A percentile compares a stretch with the other conserved stretches of the same genome.
Conservation (phyloP, 1,284 basidiomycete genomes). For the Apiotrichum gracile region DNA sequence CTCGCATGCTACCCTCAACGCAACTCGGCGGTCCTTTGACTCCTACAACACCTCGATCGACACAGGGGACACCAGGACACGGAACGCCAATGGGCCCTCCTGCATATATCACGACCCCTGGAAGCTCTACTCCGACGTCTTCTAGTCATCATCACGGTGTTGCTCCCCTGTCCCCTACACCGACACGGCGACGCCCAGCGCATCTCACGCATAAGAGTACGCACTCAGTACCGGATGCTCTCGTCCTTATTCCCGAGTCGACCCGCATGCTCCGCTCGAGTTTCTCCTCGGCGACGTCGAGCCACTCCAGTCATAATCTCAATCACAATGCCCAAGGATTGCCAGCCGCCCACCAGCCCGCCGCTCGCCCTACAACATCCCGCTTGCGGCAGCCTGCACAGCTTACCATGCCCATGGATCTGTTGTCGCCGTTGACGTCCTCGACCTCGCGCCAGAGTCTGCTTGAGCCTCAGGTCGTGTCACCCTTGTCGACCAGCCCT, state of each 20-base stretch:
- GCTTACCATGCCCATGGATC: conserved; percentile 7
- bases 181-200: conserved; percentile 2
- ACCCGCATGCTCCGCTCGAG: background rate
- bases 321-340: too few relatives aligned
- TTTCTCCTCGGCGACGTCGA: background rate
- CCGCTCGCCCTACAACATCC: conserved; percentile 5
- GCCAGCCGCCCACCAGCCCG: background rate
- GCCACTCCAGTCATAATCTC: background rate
- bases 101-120: background rate
- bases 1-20: background rate
- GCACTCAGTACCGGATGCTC: background rate
- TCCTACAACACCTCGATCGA: conserved; percentile 8
- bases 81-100: background rate
- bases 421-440: background rate
- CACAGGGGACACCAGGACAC: conserved; percentile 8
- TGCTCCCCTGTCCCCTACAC: conserved; percentile 11
- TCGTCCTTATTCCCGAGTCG: background rate
- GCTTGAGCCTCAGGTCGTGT: conserved; percentile 1
- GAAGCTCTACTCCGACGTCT: conserved; percentile 12
- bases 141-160: background rate
- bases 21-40: background rate
- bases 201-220: background rate
- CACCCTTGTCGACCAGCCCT: conserved; percentile 3
- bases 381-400: conserved; percentile 11
- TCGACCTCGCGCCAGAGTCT: background rate